These are phyloP conservation scores for Pyrenula massariospora DNA, from an alignment of 495 filamentous ascomycete species.

Conservation along the genomic window DNA sequence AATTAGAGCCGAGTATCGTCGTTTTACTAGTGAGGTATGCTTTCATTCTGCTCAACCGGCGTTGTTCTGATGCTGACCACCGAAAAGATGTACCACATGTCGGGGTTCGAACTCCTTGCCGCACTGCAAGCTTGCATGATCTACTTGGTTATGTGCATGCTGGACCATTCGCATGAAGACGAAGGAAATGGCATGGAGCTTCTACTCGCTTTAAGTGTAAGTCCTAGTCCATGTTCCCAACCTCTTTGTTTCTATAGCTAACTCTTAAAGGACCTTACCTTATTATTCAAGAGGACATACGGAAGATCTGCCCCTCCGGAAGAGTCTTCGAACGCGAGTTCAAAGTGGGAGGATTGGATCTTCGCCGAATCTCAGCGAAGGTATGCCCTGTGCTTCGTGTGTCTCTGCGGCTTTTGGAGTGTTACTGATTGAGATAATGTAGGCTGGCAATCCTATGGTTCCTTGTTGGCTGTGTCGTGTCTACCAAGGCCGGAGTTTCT, in stretches of 20 bases:
- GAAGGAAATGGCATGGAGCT: not conserved
- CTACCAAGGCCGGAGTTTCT: not conserved
- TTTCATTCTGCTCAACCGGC: not conserved
- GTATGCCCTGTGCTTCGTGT: not conserved
- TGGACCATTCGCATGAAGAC: not conserved
- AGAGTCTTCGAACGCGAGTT: not conserved
- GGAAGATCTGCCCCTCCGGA: not conserved
- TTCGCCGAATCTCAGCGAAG: conserved; percentile 3
- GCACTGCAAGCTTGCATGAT: conserved; percentile 2
- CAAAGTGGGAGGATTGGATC: conserved; percentile 5
- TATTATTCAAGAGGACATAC: no score
- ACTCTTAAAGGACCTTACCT: conserved; percentile 1
- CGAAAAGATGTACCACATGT: not conserved
- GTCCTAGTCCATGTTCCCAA: no score
- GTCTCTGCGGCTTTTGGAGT: not conserved
- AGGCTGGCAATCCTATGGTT: conserved; percentile 5
- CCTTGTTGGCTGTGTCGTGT: conserved; percentile 2
- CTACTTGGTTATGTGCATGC: conserved; percentile 4
- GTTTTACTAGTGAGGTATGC: not conserved
- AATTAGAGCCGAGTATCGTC: not conserved
- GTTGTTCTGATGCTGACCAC: not conserved
- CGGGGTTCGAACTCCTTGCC: not conserved
- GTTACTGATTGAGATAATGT: not conserved
- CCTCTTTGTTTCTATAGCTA: not conserved
- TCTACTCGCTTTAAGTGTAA: conserved; percentile 1